These are phyloP conservation scores for Globisporangium nagaii DNA, from an alignment of 352 stramenopile genomes.

Conservation along the genomic window DNA sequence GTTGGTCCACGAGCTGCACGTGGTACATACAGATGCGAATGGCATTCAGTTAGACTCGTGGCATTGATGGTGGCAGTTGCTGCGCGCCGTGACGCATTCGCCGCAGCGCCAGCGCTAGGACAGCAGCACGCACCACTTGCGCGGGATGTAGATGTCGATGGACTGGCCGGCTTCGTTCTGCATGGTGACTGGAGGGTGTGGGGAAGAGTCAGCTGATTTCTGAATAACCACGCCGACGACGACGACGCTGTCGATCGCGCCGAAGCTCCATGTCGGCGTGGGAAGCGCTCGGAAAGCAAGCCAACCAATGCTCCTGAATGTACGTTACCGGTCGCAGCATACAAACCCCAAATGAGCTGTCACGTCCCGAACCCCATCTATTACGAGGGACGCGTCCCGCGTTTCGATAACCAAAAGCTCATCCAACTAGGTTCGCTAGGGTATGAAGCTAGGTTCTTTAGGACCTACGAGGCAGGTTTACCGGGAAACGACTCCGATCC, in stretches of 20 bases:
- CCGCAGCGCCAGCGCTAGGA: background rate
- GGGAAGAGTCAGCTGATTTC: slow-evolving; percentile 59
- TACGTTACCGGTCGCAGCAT: slow-evolving; percentile 71
- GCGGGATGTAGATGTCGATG: slow-evolving; percentile 98
- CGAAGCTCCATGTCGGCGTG: no score
- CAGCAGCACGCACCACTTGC: slow-evolving; percentile 88
- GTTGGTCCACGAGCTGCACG: slow-evolving; percentile 96
- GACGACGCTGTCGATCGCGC: no score
- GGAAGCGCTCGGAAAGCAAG: slow-evolving; percentile 3
- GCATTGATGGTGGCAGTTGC: background rate
- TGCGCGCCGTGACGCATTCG: background rate
- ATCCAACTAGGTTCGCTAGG: no score
- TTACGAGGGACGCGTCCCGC: background rate
- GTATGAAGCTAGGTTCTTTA: no score
- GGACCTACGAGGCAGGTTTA: no score
- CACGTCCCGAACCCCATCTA: background rate
- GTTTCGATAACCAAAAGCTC: no score
- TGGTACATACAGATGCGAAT: background rate
- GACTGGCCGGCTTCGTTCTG: slow-evolving; percentile 97
- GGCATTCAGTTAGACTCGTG: background rate
- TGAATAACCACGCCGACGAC: slow-evolving; percentile 20
- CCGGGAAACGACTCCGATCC: no score
- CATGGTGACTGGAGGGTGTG: slow-evolving; percentile 73
- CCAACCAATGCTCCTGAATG: slow-evolving; percentile 78
- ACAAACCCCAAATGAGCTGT: slow-evolving; percentile 34